phyloP scores from a whole-genome alignment of 2,329 filamentous ascomycete species.

The Trichoderma pleuroti region DNA sequence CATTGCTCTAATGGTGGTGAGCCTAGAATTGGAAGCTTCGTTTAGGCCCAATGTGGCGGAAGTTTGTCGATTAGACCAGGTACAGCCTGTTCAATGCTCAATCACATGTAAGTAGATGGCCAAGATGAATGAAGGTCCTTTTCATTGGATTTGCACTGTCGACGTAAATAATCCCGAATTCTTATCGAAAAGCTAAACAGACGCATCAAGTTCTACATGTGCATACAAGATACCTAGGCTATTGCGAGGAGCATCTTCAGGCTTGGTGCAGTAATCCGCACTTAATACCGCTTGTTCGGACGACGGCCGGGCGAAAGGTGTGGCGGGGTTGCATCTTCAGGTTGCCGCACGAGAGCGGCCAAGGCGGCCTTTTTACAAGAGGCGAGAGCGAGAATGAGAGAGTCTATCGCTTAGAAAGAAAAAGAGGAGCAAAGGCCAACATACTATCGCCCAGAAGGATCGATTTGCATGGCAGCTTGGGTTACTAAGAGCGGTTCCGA shows the following conservation, averaged over 20 bases:
- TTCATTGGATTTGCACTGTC: background rate
- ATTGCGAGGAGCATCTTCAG: background rate
- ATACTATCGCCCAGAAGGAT: background rate
- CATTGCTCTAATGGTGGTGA: background rate
- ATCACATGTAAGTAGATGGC: background rate
- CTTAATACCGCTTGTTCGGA: background rate
- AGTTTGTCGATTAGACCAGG: background rate
- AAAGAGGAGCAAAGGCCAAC: background rate
- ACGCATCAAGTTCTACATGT: background rate
- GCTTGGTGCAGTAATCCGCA: background rate
- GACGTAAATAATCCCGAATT: background rate
- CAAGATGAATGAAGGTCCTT: background rate
- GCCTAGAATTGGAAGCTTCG: background rate
- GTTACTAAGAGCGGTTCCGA: background rate
- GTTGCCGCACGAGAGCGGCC: constrained; percentile 3
- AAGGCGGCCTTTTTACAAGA: background rate
- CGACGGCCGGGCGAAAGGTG: constrained; percentile 3
- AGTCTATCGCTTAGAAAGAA: background rate
- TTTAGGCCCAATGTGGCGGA: background rate
- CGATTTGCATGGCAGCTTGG: background rate
- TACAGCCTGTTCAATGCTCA: background rate
- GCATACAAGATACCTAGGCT: background rate
- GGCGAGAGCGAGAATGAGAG: background rate
- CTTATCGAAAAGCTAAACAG: background rate
- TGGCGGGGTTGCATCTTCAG: background rate